Evolutionary conservation across 768 basidiomycete species (phyloP), one percentile per base, ranked within the genome.

Genomic region (Royoungia palumana): DNA sequence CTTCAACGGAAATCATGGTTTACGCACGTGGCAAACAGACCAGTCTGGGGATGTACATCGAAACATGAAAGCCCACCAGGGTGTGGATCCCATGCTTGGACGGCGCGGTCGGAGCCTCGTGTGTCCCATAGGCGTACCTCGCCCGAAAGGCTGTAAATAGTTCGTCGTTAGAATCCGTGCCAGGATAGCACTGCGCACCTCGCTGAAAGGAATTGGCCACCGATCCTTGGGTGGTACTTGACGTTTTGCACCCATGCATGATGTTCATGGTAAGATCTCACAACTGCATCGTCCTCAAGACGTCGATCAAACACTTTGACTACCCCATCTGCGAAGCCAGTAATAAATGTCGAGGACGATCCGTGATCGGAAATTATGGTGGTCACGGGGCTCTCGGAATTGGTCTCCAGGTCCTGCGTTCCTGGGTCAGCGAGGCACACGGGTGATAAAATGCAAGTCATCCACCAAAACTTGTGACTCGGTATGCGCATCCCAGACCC

Each of bases 161-260:
- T 51, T n/a, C 10, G 46, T 47, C 12, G 21, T 44, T 11, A 3
- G n/a, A 32, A n/a, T 34, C 17, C 10, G n/a, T 7, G 0, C 12
- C 32, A 6, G 24, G 14, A 44, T 3, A 40, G 12, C 28, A 37
- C 35, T 10, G 61, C 80, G 35, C 57, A 95, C 94, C 89, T 87
- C 17, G 88, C 94, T 12, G 93, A 91, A 9, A 97, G 66, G 59
- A 96, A 78, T 55, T 93, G 88, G 6, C 76, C 75, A 22, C 75
- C 70, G 17, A 78, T 70, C 6, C 75, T 80, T 2, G 89, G 81
- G 67, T 95, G 88, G 77, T 91, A 87, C 51, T 83, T 82, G 25
- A 90, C 91, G 57, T 87, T 94, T 65, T 92, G 90, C 7, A 98
- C 82, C 93, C 94, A 97, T 10, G 88, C 81, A 66, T 95, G 94